Base-by-base conservation (phyloP, 2,329 filamentous ascomycete species). In the Alternaria sp. region DNA sequence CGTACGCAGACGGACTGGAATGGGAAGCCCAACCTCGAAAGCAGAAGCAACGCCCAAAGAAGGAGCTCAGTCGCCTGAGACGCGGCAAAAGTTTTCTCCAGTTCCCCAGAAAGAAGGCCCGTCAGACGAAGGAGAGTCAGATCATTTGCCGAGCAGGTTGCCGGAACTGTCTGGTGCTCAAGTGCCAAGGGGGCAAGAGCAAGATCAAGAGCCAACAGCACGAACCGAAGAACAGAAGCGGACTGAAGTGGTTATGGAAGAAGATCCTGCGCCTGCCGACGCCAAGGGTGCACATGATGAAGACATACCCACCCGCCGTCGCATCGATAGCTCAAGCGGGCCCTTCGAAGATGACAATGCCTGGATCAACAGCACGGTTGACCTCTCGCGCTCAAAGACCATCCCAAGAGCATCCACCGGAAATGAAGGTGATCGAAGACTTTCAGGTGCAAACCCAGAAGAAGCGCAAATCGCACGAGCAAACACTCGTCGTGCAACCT, bases 241-340 rank as follows among this genome's bases (percentile, higher is more conserved):
- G 37, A 41, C 37, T 41, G n/a, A 41, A 41, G n/a, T 41, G 37
- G 37, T 18, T 41, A 18, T 41, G 37, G 37, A 41, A 41, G 37
- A 18, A 41, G 37, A 18, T 41, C 37, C n/a, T 18, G 37, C 37
- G 37, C 37, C 37, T 41, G 37, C 37, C 37, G 37, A 41, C 15
- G 37, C 37, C 15, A 41, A 41, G 37, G 15, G 2, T 41, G 37
- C 37, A 18, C 37, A 18, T 18, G 15, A 41, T 41, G 15, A 41
- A 18, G n/a, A 41, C 15, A 41, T 41, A n/a, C 37, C 37, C 37
- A 41, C 37, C 15, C 54, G 57, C 21, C 21, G 30, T 37, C 20
- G 41, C 59, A 55, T 12, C 26, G 49, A 58, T 55, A 57, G 26
- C 53, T 44, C 60, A 43, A 33, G 61, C 37, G 63, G 63, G 62